Percentiles rank a stretch among this genome's conserved stretches.
These are phyloP conservation scores for Chytriomyces sp. DNA, from an alignment of 192 early-diverging fungal genomes.

Conservation along the genomic window DNA sequence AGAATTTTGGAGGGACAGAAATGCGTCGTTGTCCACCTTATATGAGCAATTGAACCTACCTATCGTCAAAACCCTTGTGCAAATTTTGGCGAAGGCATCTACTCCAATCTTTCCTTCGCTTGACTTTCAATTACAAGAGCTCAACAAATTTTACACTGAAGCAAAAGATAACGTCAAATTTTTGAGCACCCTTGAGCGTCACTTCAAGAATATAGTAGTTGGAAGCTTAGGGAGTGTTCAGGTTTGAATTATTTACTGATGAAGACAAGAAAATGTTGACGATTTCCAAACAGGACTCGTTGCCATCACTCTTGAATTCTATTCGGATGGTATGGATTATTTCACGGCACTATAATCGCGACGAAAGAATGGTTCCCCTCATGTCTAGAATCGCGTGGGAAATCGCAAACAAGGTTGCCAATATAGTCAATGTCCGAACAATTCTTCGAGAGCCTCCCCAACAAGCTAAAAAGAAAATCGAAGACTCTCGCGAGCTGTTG, in stretches of 20 bases:
- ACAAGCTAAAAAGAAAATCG: slow-evolving; percentile 59
- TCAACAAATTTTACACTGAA: slow-evolving; percentile 64
- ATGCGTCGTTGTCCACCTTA: slow-evolving; percentile 55
- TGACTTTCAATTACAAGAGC: slow-evolving; percentile 58
- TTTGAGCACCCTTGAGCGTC: slow-evolving; percentile 62
- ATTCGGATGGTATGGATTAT: slow-evolving; percentile 74
- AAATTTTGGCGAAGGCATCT: slow-evolving; percentile 48
- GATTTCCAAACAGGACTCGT: slow-evolving; percentile 44
- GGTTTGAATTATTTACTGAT: slow-evolving; percentile 28
- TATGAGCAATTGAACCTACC: slow-evolving; percentile 63
- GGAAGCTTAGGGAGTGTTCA: slow-evolving; percentile 55
- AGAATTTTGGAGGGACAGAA: slow-evolving; percentile 65
- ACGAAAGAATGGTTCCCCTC: slow-evolving; percentile 67
- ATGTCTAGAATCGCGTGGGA: slow-evolving; percentile 68
- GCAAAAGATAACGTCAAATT: slow-evolving; percentile 72
- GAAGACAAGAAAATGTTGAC: not conserved
- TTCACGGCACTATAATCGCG: slow-evolving; percentile 66
- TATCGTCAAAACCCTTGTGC: slow-evolving; percentile 57
- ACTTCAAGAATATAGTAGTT: slow-evolving; percentile 63
- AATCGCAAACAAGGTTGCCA: slow-evolving; percentile 60
- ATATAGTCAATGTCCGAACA: slow-evolving; percentile 57
- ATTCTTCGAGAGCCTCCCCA: slow-evolving; percentile 56
- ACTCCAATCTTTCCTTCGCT: slow-evolving; percentile 49
- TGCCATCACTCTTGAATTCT: slow-evolving; percentile 60
- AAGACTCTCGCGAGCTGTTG: slow-evolving; percentile 57